A percentile compares a stretch with the other conserved stretches of the same genome.
Evolutionary conservation across 2,329 filamentous ascomycete species (phyloP).

Genomic region (Pseudocercospora cruenta): DNA sequence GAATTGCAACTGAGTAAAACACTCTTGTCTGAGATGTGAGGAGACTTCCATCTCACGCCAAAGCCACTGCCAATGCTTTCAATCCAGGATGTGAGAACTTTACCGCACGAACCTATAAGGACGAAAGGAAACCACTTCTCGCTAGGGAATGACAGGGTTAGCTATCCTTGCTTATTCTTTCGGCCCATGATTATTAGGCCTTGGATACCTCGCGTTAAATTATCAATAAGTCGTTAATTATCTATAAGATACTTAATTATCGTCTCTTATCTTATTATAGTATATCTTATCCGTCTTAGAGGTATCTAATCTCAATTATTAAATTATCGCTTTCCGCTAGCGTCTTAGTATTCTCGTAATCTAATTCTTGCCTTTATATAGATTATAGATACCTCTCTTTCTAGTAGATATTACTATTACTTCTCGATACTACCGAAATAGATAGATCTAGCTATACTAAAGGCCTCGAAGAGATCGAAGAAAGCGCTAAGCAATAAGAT

Average conservation of each 20-base stretch:
- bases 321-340: no score
- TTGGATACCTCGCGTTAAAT: background rate
- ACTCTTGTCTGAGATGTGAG: background rate
- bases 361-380: no score
- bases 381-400: no score
- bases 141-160: background rate
- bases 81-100: background rate
- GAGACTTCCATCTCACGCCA: background rate
- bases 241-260: no score
- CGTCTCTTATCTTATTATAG: no score
- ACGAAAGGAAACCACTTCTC: slow-evolving; percentile 1
- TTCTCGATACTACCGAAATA: no score
- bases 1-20: background rate
- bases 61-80: background rate
- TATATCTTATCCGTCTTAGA: background rate
- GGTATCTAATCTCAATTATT: no score
- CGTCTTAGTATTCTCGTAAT: no score
- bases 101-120: background rate
- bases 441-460: no score
- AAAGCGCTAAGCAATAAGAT: no score
- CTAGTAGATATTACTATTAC: no score
- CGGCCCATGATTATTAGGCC: background rate
- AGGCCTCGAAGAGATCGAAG: no score
- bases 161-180: background rate
- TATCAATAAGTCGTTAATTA: background rate